Evolutionary conservation across 148 eudicot species (phyloP).

Genomic region (Fallopia convolvulus): DNA sequence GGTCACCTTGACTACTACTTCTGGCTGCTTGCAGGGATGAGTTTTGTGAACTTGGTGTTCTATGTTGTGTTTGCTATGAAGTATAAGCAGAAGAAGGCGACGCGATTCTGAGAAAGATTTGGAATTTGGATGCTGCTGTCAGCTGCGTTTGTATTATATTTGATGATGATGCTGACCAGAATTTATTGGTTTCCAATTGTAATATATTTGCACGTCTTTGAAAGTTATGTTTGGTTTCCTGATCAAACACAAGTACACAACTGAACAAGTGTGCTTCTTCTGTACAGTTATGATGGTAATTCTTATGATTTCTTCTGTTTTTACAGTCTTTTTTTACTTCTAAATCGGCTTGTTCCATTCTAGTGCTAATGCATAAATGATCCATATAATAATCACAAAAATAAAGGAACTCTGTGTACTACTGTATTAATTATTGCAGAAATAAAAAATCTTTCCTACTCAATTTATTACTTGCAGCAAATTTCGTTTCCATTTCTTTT

Average conservation of each 20-base stretch:
- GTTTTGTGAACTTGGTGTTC: conserved; percentile 1
- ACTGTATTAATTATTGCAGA: too few species aligned
- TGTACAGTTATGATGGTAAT: background rate
- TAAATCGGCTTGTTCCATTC: background rate
- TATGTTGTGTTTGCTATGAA: background rate
- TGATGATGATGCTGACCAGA: conserved; percentile 2
- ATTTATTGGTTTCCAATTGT: background rate
- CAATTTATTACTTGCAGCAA: too few species aligned
- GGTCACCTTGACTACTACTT: conserved; percentile 10
- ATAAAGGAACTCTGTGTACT: too few species aligned
- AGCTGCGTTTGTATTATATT: background rate
- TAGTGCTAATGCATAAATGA: too few species aligned
- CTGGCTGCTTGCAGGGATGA: conserved; percentile 6
- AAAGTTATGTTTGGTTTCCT: background rate
- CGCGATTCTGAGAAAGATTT: background rate
- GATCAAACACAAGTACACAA: background rate
- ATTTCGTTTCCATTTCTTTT: too few species aligned
- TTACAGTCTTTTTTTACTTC: background rate
- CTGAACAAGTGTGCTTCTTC: background rate
- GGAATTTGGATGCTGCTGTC: background rate
- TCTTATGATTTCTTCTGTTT: background rate
- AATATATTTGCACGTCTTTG: conserved; percentile 1
- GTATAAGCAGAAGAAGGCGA: conserved; percentile 11
- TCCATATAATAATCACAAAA: too few species aligned
- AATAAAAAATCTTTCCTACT: too few species aligned